Evolutionary conservation across 768 basidiomycete genomes (phyloP), one percentile per base, ranked within the genome.

Genomic region (Aureoboletus auriporus): DNA sequence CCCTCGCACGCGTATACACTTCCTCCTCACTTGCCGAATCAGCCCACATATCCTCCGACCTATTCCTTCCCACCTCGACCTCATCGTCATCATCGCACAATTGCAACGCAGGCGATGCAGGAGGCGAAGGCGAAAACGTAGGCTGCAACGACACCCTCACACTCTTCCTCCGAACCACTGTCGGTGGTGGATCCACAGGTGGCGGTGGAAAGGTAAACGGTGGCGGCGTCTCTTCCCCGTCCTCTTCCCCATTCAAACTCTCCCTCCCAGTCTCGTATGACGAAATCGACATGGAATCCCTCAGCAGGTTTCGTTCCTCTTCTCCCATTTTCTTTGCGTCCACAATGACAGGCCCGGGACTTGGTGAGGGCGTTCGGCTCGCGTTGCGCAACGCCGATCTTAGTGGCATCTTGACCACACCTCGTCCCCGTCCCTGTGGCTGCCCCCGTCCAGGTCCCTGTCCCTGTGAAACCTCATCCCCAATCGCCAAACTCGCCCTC

Each of bases 1-100:
- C 70, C 67, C 75, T 77, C 46, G 85, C 88, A 17, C 59, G 71
- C 45, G 69, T 57, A 68, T 90, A 89, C 62, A 74, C 82, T 51
- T 76, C 82, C 59, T 87, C 85, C 55, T 88, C 84, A 43, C 85
- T 84, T 57, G 84, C 83, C 56, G 86, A 87, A 57, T 91, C 84
- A 51, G 76, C 75, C 89, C 87, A 89, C 51, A 80, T 60, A 53
- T 80, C 78, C 36, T 29, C 39, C 36, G 8, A 27, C 30, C 17
- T 34, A 2, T 30, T 6, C 16, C 26, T 2, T 8, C 23, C 35
- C 29, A 53, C 49, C 28, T 29, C 53, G 8, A 52, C 62, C 6
- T 65, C 68, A 1, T 69, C 73, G 7, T 79, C 77, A 47, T 84
- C 75, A 23, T 78, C 30, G 2, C 30, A 31, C 12, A 8, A 8